Evolutionary conservation across 805 yeast species (phyloP), one percentile per base, ranked within the genome.

Genomic region (Saitoella complicata): DNA sequence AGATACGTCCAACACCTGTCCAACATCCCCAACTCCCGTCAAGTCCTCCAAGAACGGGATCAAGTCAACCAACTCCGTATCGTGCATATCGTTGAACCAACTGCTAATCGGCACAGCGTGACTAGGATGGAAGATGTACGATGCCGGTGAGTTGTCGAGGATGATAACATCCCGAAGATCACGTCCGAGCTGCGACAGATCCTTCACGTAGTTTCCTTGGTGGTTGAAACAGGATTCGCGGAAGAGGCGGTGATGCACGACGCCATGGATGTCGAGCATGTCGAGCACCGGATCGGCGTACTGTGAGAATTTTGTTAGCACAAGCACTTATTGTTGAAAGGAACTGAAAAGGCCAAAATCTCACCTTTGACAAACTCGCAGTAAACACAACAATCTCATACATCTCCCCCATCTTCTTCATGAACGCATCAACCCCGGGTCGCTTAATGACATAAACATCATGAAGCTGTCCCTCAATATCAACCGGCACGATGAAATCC

Each of bases 51-150:
- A 69, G 48, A 91, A 76, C 9, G 97, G 98, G 45, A 91, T 66
- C 62, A 91, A 75, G 63, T 91, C 99, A 49, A 83, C 63, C 55
- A 91, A 70, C 68, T 91, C 99, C 60, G 87, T 87, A 62, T 91
- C 99, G 61, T 91, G 98, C 31, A 91, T 77, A 64, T 91, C 99
- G 53, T 95, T 83, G 69, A 91, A 91, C 99, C 99, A 91, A 60
- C 91, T 79, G 52, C 95, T 83, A 31, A 91, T 83, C 29, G 99
- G 99, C 31, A 91, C 80, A 6, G 97, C 94, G 65, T 91, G 95
- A 61, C 85, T 94, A 13, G 98, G 99, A 59, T 91, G 97, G 69
- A 91, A 83, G 46, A 88, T 78, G 63, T 91, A 91, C n/a, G 95
- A 84, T 3, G 97, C 95, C 1, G 99, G 97, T 2, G 97, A 87